Base-by-base conservation (phyloP, 169 alveolate genomes). In the Perkinsus chesapeaki region DNA sequence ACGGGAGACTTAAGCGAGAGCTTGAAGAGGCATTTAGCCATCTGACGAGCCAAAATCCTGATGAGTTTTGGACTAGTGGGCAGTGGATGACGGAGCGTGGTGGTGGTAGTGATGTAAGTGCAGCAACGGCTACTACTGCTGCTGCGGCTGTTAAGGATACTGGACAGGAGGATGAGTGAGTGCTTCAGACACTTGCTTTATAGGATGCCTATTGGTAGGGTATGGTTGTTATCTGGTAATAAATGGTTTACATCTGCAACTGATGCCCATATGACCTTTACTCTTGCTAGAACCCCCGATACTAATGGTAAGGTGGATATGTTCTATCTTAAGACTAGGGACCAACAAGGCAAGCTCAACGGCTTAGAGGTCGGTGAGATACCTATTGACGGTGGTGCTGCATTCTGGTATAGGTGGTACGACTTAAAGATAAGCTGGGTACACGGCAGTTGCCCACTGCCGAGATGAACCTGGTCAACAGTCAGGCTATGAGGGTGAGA, bases 1-100 rank as follows among this genome's bases (percentile, higher is more conserved):
- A 92, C 39, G 94, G 82, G 73, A 0, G 72, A 0, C 39, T 91
- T 47, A 43, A 43, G 23, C 91, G 23, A 19, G 73, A 92, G 38
- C 39, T 94, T 0, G 39, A 93, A 36, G 93, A 91, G 0, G 96
- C 96, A 0, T 72, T 38, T 39, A 72, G 82, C 20, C 93, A 92
- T 43, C 93, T 96, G 7, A 92, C 93, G 0, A 91, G 95, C 31
- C 92, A 92, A 37, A 96, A 96, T 39, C 96, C 96, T 0, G 43
- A 92, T 0, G 47, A 95, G 90, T 95, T 95, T 94, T 95, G 97
- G 96, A 96, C 98, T 3, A 94, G 96, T 82, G 98, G 98, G 20
- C 93, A 96, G 91, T 96, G 97, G 97, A 96, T 96, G 98, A 96
- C 98, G n/a, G 98, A 96, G 93, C 95, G 96, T 91, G 92, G 94